Percentiles rank a stretch among this genome's conserved stretches.
Conservation (phyloP, 352 stramenopile species). For the Thraustotheca clavata region DNA sequence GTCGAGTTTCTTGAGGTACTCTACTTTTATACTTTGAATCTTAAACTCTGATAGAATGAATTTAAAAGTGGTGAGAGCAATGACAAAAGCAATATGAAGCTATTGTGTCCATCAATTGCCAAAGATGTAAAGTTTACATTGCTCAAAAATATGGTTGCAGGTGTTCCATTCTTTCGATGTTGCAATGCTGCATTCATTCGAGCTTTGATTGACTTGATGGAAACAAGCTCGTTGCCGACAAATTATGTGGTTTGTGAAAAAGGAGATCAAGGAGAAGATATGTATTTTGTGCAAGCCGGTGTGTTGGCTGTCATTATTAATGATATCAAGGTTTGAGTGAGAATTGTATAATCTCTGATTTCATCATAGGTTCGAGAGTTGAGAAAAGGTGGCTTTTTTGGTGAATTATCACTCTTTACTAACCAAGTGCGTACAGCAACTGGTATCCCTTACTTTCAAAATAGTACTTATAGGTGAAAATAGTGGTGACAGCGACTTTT, state of each 20-base stretch:
- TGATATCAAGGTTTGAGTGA: conserved; percentile 46
- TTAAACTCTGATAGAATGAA: conserved; percentile 2
- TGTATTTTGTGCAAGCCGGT: conserved; percentile 61
- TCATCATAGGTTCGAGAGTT: conserved; percentile 39
- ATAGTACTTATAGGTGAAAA: not conserved
- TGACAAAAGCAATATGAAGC: conserved; percentile 44
- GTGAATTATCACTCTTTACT: conserved; percentile 57
- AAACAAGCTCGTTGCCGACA: conserved; percentile 43
- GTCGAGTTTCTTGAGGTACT: conserved; percentile 59
- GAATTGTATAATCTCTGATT: not conserved
- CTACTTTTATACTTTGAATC: not conserved
- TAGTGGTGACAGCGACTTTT: conserved; percentile 16
- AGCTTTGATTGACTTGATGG: conserved; percentile 43
- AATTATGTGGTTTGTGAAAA: conserved; percentile 46
- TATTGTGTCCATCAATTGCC: conserved; percentile 58
- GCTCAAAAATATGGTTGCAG: conserved; percentile 37
- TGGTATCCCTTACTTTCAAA: not conserved
- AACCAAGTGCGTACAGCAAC: conserved; percentile 45
- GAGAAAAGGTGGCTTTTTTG: conserved; percentile 56
- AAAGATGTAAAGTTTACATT: conserved; percentile 63
- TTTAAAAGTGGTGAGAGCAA: conserved; percentile 55
- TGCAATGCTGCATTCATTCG: conserved; percentile 53
- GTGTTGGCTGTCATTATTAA: conserved; percentile 52
- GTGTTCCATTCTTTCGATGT: conserved; percentile 48
- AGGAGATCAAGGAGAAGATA: conserved; percentile 54